Conservation (phyloP, 768 basidiomycete species). For the Strobilomyces dryophilus region DNA sequence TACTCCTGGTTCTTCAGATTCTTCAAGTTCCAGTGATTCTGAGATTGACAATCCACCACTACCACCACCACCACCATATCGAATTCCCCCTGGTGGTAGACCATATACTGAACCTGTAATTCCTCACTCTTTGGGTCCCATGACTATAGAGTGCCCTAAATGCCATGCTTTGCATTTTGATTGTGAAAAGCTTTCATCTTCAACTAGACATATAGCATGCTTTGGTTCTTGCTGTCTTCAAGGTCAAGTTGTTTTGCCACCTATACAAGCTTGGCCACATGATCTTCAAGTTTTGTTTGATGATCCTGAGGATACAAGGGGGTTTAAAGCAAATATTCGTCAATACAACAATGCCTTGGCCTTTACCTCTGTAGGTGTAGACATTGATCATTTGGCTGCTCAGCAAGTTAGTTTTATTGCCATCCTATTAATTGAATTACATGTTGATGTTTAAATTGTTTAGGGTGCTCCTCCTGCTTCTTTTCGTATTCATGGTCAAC, state of each 20-base stretch:
- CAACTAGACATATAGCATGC: not conserved
- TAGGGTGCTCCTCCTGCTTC: too few species aligned
- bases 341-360: too few species aligned
- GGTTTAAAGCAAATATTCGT: conserved; percentile 34
- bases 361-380: too few species aligned
- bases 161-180: not conserved
- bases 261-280: conserved; percentile 16
- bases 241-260: conserved; percentile 20
- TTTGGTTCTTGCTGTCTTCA: conserved; percentile 30
- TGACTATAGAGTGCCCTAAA: conserved; percentile 9
- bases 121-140: not conserved
- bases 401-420: too few species aligned
- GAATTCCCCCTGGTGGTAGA: conserved; percentile 7
- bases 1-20: not conserved
- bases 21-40: not conserved
- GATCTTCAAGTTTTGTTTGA: not conserved
- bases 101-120: conserved; percentile 12
- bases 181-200: conserved; percentile 8
- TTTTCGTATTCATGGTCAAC: too few species aligned
- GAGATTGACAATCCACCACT: not conserved
- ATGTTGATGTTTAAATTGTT: too few species aligned
- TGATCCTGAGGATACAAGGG: not conserved
- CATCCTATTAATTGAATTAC: too few species aligned
- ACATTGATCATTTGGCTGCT: too few species aligned
- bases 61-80: not conserved